phyloP scores from a whole-genome alignment of 169 alveolate genomes.

The Plasmodium gallinaceum region DNA sequence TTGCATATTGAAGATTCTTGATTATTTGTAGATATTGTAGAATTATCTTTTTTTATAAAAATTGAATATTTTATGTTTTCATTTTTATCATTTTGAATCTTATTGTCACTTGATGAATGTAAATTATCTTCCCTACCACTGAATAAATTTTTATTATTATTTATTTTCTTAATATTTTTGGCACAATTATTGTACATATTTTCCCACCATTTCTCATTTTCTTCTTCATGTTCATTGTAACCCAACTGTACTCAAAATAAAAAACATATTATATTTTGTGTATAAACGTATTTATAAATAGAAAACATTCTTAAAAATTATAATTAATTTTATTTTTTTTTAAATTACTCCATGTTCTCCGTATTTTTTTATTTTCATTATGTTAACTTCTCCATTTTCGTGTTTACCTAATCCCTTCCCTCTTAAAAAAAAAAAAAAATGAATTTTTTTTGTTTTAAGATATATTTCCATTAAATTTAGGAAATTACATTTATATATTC shows the following conservation, averaged over 20 bases:
- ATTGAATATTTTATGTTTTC: constrained; percentile 41
- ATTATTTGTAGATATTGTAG: not conserved
- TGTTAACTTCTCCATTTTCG: constrained; percentile 64
- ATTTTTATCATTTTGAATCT: constrained; percentile 13
- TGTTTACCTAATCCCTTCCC: constrained; percentile 73
- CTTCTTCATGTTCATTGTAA: constrained; percentile 40
- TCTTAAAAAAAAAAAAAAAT: constrained; percentile 22
- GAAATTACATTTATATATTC: not conserved
- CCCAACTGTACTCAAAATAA: constrained; percentile 44
- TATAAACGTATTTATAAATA: not conserved
- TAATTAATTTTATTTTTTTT: not conserved
- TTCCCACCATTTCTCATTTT: constrained; percentile 68
- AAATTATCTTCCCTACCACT: not conserved
- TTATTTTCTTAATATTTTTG: constrained; percentile 5
- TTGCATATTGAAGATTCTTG: not conserved
- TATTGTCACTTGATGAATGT: not conserved
- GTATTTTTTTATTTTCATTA: constrained; percentile 59
- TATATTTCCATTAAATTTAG: not conserved
- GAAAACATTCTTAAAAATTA: not conserved
- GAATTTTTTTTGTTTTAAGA: not conserved
- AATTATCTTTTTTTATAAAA: constrained; percentile 32
- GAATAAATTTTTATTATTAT: not conserved
- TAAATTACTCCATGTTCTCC: constrained; percentile 76
- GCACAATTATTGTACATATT: constrained; percentile 71
- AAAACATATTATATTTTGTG: not conserved